Conservation (phyloP, 352 stramenopile species). For the Phytophthora citrophthora region DNA sequence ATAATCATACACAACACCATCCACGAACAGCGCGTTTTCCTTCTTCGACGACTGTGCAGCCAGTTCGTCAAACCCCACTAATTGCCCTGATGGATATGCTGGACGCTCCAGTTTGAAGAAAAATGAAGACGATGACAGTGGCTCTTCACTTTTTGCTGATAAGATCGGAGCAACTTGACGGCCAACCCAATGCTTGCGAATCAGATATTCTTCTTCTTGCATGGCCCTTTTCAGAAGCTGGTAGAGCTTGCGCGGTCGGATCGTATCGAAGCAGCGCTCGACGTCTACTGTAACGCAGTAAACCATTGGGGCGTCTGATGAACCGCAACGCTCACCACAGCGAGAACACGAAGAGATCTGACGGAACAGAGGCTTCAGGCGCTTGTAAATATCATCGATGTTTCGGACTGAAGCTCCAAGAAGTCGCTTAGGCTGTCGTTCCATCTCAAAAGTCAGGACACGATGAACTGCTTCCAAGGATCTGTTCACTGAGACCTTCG, state of each 20-base stretch:
- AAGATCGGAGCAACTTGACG: slow-evolving; percentile 41
- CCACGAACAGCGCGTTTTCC: slow-evolving; percentile 63
- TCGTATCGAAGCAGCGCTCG: slow-evolving; percentile 86
- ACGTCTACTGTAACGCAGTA: slow-evolving; percentile 80
- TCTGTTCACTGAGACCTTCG: slow-evolving; percentile 59
- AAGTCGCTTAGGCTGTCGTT: slow-evolving; percentile 53
- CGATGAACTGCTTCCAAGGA: slow-evolving; percentile 65
- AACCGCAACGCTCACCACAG: slow-evolving; percentile 30
- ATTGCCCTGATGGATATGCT: slow-evolving; percentile 58
- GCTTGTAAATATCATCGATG: slow-evolving; percentile 70
- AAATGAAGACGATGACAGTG: slow-evolving; percentile 20
- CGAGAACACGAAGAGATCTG: slow-evolving; percentile 38
- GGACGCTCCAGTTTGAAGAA: slow-evolving; percentile 71
- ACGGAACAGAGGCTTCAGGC: slow-evolving; percentile 53
- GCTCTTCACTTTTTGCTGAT: slow-evolving; percentile 2
- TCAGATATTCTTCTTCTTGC: slow-evolving; percentile 74
- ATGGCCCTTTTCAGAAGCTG: slow-evolving; percentile 70
- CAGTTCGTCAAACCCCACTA: slow-evolving; percentile 61
- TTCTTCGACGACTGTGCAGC: slow-evolving; percentile 45
- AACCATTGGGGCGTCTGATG: slow-evolving; percentile 20
- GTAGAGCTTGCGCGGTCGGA: slow-evolving; percentile 68
- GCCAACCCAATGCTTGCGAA: slow-evolving; percentile 79
- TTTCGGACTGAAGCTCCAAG: slow-evolving; percentile 68
- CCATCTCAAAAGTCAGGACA: slow-evolving; percentile 67
- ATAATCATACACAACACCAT: slow-evolving; percentile 84